Evolutionary conservation across 176 grass and related monocot genomes (phyloP), one percentile per base, ranked within the genome.

Genomic region (Hyparrhenia diplandra): DNA sequence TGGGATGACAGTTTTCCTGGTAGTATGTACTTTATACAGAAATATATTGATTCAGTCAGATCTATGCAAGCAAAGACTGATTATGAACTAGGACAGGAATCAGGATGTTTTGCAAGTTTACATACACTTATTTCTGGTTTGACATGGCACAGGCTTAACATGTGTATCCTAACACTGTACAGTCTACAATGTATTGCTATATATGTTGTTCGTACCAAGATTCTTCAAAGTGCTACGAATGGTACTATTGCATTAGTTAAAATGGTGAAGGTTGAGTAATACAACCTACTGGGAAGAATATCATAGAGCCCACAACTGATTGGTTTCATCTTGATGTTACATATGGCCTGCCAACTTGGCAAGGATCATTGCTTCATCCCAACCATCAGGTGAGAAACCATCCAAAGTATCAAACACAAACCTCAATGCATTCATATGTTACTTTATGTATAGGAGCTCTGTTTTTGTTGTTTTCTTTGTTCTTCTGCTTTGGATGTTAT

Each of bases 281-380:
- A 20, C 49, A 21, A 64, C 67, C 66, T 68, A 69, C 43, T 65
- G 29, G 72, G 52, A 84, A 62, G 82, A 45, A 67, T 14, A 73
- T 83, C 37, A 40, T 71, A 60, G 74, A 70, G 37, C 35, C 34
- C 78, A 51, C 71, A 18, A 81, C 62, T 17, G 55, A 75, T 4
- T 30, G 45, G 30, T 57, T 88, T 88, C 60, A 75, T 84, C 81
- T 90, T 79, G 76, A 82, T 88, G 35, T 42, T 42, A 10, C 37
- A 40, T 40, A 40, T 40, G 37, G 37, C 10, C 10, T 42, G 40
- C 40, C 2, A 42, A 42, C 40, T 12, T 42, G 40, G 40, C 40
- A 42, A 42, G 40, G 40, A 12, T 42, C 40, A 42, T 42, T 12
- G 40, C 40, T 42, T 42, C 40, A 42, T 42, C 40, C 10, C 10